A percentile compares a stretch with the other conserved stretches of the same genome.
Conservation (phyloP, 345 rosid genomes). For the Salix arbutifolia region DNA sequence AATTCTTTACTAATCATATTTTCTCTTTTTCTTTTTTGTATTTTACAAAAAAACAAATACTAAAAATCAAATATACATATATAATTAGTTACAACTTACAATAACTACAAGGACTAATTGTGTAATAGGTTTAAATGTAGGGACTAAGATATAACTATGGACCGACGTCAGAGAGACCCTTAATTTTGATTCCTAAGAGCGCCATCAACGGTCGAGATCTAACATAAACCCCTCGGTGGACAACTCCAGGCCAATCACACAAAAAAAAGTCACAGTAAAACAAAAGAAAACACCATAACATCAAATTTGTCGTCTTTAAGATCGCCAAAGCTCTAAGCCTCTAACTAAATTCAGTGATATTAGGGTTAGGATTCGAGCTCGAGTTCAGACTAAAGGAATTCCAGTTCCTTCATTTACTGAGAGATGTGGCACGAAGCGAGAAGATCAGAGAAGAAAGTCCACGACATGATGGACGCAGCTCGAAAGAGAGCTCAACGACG, state of each 20-base stretch:
- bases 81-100: too few relatives aligned
- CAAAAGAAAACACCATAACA: neutral
- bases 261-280: neutral
- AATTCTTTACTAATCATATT: too few relatives aligned
- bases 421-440: slow-evolving; percentile 99
- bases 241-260: neutral
- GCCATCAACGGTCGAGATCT: neutral
- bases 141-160: neutral
- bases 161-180: neutral
- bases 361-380: slow-evolving; percentile 11
- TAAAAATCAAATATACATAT: too few relatives aligned
- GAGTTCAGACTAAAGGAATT: neutral
- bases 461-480: slow-evolving; percentile 99
- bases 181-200: neutral
- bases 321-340: neutral
- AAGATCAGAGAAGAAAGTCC: slow-evolving; percentile 95
- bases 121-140: too few relatives aligned
- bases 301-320: neutral
- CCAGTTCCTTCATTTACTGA: neutral
- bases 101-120: too few relatives aligned
- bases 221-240: neutral
- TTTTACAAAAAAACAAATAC: too few relatives aligned
- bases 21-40: too few relatives aligned
- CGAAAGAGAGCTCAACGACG: slow-evolving; percentile 92
- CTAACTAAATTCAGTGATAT: neutral